Percentiles rank a stretch among this genome's conserved stretches.
Evolutionary conservation across 305 asterid genomes (phyloP).

Genomic region (Fraxinus latifolia): DNA sequence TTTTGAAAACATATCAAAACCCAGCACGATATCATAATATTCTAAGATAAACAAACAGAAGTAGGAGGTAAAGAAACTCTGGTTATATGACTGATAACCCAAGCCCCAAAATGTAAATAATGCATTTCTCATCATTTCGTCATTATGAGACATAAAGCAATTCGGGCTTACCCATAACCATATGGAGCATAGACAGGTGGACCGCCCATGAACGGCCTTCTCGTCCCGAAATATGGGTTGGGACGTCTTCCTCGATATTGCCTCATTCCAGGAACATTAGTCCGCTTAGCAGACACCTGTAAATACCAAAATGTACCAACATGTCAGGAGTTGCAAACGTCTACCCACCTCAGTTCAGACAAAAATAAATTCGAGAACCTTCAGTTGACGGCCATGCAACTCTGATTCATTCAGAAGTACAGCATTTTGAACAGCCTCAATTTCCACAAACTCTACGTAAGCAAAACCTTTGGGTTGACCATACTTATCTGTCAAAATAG

Average conservation of each 20-base stretch:
- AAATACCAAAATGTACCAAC: slow-evolving; percentile 6
- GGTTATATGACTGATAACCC: neutral
- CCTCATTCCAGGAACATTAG: slow-evolving; percentile 65
- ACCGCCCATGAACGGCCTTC: slow-evolving; percentile 59
- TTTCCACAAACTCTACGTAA: slow-evolving; percentile 66
- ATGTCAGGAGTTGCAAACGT: slow-evolving; percentile 2
- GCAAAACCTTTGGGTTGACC: slow-evolving; percentile 82
- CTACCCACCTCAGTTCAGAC: slow-evolving; percentile 5
- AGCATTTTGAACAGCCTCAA: slow-evolving; percentile 70
- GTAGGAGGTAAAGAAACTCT: neutral
- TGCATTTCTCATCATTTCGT: neutral
- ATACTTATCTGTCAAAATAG: slow-evolving; percentile 65
- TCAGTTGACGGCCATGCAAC: slow-evolving; percentile 68
- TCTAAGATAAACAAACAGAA: neutral
- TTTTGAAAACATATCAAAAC: neutral
- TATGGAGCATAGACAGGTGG: slow-evolving; percentile 53
- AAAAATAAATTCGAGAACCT: slow-evolving; percentile 39
- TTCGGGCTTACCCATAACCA: slow-evolving; percentile 62
- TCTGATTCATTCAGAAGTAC: slow-evolving; percentile 61
- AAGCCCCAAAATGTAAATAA: neutral
- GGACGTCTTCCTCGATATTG: slow-evolving; percentile 60
- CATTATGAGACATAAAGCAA: neutral
- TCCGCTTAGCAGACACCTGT: slow-evolving; percentile 67
- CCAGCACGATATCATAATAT: neutral
- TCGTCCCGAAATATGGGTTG: slow-evolving; percentile 52